Percentiles rank a stretch among this genome's conserved stretches.
These are phyloP conservation scores for Friedmanniomyces endolithicus DNA, from an alignment of 495 filamentous ascomycete species.

Conservation along the genomic window DNA sequence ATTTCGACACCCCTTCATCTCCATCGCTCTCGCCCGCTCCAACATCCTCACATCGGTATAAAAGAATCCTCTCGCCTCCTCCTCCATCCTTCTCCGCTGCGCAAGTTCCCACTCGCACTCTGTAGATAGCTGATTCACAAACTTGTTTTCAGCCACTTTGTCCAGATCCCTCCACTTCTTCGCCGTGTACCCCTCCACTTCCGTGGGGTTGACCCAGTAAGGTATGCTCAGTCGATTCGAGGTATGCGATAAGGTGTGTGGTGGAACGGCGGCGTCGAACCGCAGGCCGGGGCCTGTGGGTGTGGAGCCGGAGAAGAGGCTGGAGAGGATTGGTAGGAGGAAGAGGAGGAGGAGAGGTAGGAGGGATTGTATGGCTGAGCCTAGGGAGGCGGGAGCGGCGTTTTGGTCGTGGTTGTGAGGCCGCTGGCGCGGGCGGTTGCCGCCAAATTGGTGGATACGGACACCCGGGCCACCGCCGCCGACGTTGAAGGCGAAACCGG, in stretches of 20 bases:
- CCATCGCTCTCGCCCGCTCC: slow-evolving; percentile 48
- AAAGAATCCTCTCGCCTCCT: slow-evolving; percentile 85
- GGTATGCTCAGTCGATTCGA: slow-evolving; percentile 57
- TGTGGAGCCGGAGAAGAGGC: slow-evolving; percentile 52
- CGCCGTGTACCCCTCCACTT: slow-evolving; percentile 54
- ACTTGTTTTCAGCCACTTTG: slow-evolving; percentile 57
- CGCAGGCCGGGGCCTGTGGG: slow-evolving; percentile 53
- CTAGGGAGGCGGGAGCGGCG: slow-evolving; percentile 10
- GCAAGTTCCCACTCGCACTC: slow-evolving; percentile 61
- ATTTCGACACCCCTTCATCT: slow-evolving; percentile 45
- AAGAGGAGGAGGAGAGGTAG: slow-evolving; percentile 83
- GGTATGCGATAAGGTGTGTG: slow-evolving; percentile 59
- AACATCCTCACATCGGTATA: slow-evolving; percentile 67
- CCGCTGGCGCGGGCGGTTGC: slow-evolving; percentile 27
- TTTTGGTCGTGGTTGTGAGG: slow-evolving; percentile 25
- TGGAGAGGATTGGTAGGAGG: slow-evolving; percentile 72
- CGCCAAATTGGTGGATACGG: slow-evolving; percentile 47
- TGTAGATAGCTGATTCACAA: slow-evolving; percentile 49
- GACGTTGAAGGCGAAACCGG: slow-evolving; percentile 84
- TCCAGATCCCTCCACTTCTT: slow-evolving; percentile 63
- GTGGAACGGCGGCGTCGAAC: slow-evolving; percentile 49
- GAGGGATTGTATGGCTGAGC: slow-evolving; percentile 41
- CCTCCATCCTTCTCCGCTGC: slow-evolving; percentile 48
- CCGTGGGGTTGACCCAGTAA: slow-evolving; percentile 73
- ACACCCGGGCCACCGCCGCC: slow-evolving; percentile 37